phyloP scores from a whole-genome alignment of 129 eudicot species.

The Lactuca sativa region DNA sequence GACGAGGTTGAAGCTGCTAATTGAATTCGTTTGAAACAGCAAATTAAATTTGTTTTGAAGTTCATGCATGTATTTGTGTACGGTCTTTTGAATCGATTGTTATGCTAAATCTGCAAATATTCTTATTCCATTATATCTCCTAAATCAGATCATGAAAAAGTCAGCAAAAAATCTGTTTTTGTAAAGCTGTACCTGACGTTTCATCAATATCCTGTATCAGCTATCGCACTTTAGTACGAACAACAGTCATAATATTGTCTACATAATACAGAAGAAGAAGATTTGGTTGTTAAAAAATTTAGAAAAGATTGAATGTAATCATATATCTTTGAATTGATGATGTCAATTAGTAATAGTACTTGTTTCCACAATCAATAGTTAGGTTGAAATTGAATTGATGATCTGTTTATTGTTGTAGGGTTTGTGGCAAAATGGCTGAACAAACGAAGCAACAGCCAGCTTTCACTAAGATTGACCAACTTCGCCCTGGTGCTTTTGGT shows the following conservation, averaged over 20 bases:
- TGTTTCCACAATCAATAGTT: background rate
- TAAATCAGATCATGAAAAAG: constrained; percentile 16
- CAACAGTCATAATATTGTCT: background rate
- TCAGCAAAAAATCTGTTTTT: background rate
- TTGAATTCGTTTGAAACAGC: background rate
- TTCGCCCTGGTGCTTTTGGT: constrained; percentile 61
- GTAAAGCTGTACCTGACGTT: background rate
- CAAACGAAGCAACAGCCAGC: constrained; percentile 56
- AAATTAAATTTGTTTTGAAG: background rate
- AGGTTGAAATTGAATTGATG: background rate
- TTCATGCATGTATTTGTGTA: constrained; percentile 21
- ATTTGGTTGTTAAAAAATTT: too few relatives aligned
- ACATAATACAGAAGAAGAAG: background rate
- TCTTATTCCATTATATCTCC: constrained; percentile 4
- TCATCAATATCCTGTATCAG: background rate
- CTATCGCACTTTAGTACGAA: background rate
- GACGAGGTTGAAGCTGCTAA: constrained; percentile 3
- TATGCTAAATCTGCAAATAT: background rate
- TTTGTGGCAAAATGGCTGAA: constrained; percentile 56
- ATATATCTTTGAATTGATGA: constrained; percentile 6
- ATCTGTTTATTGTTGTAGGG: background rate
- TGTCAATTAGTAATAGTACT: background rate
- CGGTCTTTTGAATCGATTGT: background rate
- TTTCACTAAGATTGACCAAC: constrained; percentile 52
- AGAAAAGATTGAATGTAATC: background rate